Conservation (phyloP, 164 flowering plant species). For the Hamamelis virginiana region DNA sequence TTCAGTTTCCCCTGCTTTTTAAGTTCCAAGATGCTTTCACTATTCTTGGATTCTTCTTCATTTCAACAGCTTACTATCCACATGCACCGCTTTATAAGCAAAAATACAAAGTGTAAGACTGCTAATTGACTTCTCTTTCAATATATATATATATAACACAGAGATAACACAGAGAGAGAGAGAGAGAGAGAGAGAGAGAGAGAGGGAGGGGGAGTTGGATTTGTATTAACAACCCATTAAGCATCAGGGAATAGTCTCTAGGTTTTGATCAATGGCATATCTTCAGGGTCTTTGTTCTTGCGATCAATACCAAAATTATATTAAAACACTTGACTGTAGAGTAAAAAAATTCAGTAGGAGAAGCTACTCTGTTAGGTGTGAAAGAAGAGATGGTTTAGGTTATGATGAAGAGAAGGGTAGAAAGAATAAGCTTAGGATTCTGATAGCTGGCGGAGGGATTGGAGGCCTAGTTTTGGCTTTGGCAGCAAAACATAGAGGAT, state of each 20-base stretch:
- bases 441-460: slow-evolving; percentile 41
- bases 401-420: slow-evolving; percentile 9
- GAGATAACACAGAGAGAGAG: too few relatives aligned
- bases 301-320: not conserved
- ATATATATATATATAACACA: not conserved
- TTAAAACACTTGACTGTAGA: not conserved
- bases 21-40: slow-evolving; percentile 2
- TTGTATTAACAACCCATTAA: not conserved
- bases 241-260: not conserved
- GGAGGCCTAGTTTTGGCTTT: slow-evolving; percentile 39
- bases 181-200: too few relatives aligned
- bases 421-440: slow-evolving; percentile 18
- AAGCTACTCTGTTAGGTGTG: slow-evolving; percentile 2
- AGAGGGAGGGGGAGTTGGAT: too few relatives aligned
- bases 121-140: not conserved
- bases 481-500: slow-evolving; percentile 35
- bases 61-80: not conserved
- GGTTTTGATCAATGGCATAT: slow-evolving; percentile 21
- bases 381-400: not conserved
- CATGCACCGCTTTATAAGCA: too few relatives aligned
- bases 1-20: not conserved
- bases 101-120: not conserved
- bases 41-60: slow-evolving; percentile 4
- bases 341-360: not conserved
- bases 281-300: slow-evolving; percentile 11